Base-by-base conservation (phyloP, 225 moss, liverwort and hornwort species). In the Polytrichum formosum region DNA sequence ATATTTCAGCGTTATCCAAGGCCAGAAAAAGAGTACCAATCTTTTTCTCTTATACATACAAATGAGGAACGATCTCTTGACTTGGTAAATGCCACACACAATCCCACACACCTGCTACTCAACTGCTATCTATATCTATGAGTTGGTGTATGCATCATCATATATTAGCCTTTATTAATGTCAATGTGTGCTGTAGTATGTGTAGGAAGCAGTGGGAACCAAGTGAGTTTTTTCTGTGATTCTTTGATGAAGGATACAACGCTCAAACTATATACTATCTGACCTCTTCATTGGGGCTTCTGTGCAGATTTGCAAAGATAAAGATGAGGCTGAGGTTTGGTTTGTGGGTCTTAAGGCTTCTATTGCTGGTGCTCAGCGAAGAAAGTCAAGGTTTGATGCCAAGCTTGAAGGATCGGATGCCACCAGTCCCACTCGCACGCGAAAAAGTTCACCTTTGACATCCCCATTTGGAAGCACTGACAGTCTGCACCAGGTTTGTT, bases 261-360 rank as follows among this genome's bases (percentile, higher is more conserved):
- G 1, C 46, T 46, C 46, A 13, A 46, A 16, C 46, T 13, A 46
- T 46, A 46, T 46, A 46, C 13, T 2, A 9, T 46, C 46, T 46
- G 46, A 46, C 46, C 13, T 46, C 46, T 46, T 46, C 46, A 46
- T 46, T 46, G 46, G 58, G 58, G 69, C 4, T 53, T 27, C 28
- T 30, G 22, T 68, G 60, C 89, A 89, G 85, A 89, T 89, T 66
- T 89, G 89, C 76, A 89, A 89, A 77, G 89, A 89, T 61, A 89
- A 89, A 73, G 89, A 89, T 85, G 89, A 89, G 68, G 89, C 89
- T 37, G 83, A 89, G 79, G 85, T 89, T 56, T 89, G 89, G 85
- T 85, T 89, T 73, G 67, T 89, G 76, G 89, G 89, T 46, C 89
- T 89, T 55, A 81, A 83, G 73, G 85, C 81, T 18, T 78, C 85